These are phyloP conservation scores for Penicillium subrubescens DNA, from an alignment of 495 filamentous ascomycete species.

Conservation along the genomic window DNA sequence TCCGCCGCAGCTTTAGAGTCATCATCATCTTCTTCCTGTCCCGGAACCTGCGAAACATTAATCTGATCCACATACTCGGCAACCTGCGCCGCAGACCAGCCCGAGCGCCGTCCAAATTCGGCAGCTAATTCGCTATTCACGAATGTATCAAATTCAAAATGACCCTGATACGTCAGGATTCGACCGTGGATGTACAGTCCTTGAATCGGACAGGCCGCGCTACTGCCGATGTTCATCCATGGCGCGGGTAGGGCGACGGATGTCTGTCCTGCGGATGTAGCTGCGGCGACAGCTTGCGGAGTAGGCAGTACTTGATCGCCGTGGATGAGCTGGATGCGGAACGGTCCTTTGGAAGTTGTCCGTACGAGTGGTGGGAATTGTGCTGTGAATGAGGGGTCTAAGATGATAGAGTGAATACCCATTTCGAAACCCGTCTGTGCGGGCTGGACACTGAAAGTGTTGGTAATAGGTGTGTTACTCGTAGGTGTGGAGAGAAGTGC, in stretches of 20 bases:
- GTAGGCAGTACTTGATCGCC: constrained; percentile 36
- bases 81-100: constrained; percentile 27
- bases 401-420: constrained; percentile 38
- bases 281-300: constrained; percentile 8
- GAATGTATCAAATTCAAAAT: constrained; percentile 48
- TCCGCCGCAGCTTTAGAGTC: constrained; percentile 44
- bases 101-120: constrained; percentile 35
- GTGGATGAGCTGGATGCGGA: constrained; percentile 39
- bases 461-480: background rate
- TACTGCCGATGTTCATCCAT: constrained; percentile 41
- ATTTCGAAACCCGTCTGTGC: constrained; percentile 39
- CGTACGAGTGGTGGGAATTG: constrained; percentile 28
- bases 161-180: constrained; percentile 44
- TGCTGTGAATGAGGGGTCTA: constrained; percentile 31
- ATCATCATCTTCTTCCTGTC: constrained; percentile 34
- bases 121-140: constrained; percentile 36
- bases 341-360: constrained; percentile 13
- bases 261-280: constrained; percentile 1
- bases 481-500: constrained; percentile 31
- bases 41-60: constrained; percentile 21
- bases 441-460: constrained; percentile 26
- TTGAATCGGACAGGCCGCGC: constrained; percentile 38
- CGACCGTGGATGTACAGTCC: constrained; percentile 41
- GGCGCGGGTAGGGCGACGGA: constrained; percentile 19
- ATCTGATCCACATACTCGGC: constrained; percentile 29